These are phyloP conservation scores for Rhizophora mangle DNA, from an alignment of 345 rosid species.

Conservation along the genomic window DNA sequence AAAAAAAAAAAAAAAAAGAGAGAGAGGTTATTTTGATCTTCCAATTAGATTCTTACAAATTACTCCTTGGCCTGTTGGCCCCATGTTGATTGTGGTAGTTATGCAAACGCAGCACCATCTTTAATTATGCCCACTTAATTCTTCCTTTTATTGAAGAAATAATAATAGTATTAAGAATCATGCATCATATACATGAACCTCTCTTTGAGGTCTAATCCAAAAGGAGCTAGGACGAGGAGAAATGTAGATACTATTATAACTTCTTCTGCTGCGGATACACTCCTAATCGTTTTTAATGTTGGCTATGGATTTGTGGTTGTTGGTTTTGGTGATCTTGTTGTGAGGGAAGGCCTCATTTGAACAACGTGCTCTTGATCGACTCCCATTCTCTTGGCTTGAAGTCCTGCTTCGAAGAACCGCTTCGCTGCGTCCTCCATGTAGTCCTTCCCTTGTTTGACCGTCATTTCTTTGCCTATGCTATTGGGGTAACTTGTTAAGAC, in stretches of 20 bases:
- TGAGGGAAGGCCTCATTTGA: constrained; percentile 81
- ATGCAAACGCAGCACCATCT: no score
- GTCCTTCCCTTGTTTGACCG: constrained; percentile 63
- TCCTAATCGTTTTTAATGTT: neutral
- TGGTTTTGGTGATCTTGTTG: constrained; percentile 49
- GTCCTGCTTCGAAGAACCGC: constrained; percentile 68
- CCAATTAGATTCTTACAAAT: no score
- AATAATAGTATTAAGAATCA: no score
- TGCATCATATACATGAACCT: no score
- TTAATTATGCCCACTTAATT: no score
- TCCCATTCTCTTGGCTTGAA: constrained; percentile 63
- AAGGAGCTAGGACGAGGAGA: neutral
- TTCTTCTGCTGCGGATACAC: neutral
- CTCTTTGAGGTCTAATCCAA: no score
- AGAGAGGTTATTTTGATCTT: no score
- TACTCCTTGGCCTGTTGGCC: no score
- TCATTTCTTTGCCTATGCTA: constrained; percentile 57
- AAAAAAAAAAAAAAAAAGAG: no score
- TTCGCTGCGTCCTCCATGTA: constrained; percentile 83
- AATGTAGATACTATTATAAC: neutral
- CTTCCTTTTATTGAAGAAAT: no score
- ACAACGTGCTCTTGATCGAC: constrained; percentile 71
- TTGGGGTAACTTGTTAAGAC: constrained; percentile 47
- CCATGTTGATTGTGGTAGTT: no score
- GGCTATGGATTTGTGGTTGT: constrained; percentile 18